These are phyloP conservation scores for Boletus bicolor DNA, from an alignment of 768 basidiomycete genomes.

Conservation along the genomic window DNA sequence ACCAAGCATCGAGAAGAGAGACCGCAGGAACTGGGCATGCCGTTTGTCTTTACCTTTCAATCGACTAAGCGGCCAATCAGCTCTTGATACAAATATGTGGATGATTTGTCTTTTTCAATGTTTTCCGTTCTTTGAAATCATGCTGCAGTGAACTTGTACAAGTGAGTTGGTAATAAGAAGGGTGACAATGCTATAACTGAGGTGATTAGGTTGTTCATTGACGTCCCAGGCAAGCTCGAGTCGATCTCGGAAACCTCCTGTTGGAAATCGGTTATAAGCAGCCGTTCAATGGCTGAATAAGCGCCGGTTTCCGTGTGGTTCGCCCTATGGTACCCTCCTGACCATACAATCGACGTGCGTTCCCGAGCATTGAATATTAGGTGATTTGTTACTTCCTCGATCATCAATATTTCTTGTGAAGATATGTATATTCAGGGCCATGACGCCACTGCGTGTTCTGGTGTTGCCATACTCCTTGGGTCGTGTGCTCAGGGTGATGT, in stretches of 20 bases:
- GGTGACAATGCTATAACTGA: neutral
- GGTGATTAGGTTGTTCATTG: neutral
- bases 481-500: constrained; percentile 22
- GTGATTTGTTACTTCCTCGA: constrained; percentile 19
- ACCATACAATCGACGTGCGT: neutral
- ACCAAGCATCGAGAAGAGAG: constrained; percentile 48
- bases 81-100: constrained; percentile 43
- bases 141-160: neutral
- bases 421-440: constrained; percentile 11
- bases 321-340: neutral
- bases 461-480: constrained; percentile 3
- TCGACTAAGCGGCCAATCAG: constrained; percentile 70
- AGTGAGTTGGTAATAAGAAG: neutral
- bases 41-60: constrained; percentile 44
- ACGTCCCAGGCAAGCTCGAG: neutral
- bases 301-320: neutral
- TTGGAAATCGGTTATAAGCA: neutral
- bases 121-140: neutral
- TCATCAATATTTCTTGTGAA: constrained; percentile 10
- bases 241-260: constrained; percentile 6
- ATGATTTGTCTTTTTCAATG: neutral
- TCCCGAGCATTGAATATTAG: constrained; percentile 13
- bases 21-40: constrained; percentile 66
- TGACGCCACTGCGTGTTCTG: constrained; percentile 26
- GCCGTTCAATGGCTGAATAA: neutral